These are phyloP conservation scores for Pueraria montana DNA, from an alignment of 306 rosid species.

Conservation along the genomic window DNA sequence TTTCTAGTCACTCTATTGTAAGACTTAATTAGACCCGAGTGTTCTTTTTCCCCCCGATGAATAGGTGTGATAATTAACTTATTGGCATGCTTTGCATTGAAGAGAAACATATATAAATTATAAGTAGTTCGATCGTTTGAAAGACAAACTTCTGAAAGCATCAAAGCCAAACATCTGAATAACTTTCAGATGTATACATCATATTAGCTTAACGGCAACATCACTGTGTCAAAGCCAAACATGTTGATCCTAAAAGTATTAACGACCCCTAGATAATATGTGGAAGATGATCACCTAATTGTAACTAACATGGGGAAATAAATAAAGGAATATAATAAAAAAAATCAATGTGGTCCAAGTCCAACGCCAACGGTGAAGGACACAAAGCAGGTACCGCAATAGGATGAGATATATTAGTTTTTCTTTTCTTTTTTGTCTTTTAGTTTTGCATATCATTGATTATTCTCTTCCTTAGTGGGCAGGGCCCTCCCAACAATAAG, in stretches of 20 bases:
- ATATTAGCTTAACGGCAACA: slow-evolving; percentile 48
- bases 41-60: background rate
- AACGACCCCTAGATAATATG: slow-evolving; percentile 40
- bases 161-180: slow-evolving; percentile 24
- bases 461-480: background rate
- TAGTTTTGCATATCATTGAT: background rate
- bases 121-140: slow-evolving; percentile 18
- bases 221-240: slow-evolving; percentile 43
- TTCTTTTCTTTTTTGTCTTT: background rate
- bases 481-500: background rate
- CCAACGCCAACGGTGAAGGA: slow-evolving; percentile 4
- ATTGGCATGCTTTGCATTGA: slow-evolving; percentile 12
- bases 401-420: background rate
- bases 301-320: slow-evolving; percentile 7
- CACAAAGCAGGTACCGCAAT: too few species aligned
- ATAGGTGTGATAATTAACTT: slow-evolving; percentile 7
- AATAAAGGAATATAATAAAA: slow-evolving; percentile 21
- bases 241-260: slow-evolving; percentile 28
- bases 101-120: slow-evolving; percentile 1
- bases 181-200: slow-evolving; percentile 41
- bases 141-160: slow-evolving; percentile 39
- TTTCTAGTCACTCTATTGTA: background rate
- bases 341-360: slow-evolving; percentile 30
- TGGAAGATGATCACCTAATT: slow-evolving; percentile 44
- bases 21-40: background rate